phyloP scores from a whole-genome alignment of 1,139 yeast genomes.

The Diutina pseudorugosa region DNA sequence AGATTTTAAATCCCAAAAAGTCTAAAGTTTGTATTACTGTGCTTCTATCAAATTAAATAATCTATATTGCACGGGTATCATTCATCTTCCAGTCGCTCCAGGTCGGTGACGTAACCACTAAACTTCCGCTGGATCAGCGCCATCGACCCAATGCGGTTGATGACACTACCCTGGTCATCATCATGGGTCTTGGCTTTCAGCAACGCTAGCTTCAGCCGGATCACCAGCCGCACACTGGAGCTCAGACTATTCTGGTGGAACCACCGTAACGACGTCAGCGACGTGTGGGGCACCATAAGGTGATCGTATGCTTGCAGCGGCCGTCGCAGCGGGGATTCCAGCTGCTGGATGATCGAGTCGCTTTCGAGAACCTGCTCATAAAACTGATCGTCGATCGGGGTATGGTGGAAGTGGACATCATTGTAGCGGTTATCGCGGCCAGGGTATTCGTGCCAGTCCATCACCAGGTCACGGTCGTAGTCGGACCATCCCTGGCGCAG shows the following conservation, averaged over 20 bases:
- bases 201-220: background rate
- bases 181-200: background rate
- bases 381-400: background rate
- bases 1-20: too few species aligned
- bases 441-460: background rate
- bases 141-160: background rate
- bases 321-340: background rate
- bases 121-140: background rate
- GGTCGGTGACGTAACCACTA: conserved; percentile 3
- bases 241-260: background rate
- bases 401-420: background rate
- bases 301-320: background rate
- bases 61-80: background rate
- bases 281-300: background rate
- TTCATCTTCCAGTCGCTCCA: conserved; percentile 1
- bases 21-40: background rate
- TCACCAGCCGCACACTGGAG: conserved; percentile 1
- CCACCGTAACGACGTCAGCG: background rate
- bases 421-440: background rate
- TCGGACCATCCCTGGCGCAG: background rate
- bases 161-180: background rate
- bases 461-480: background rate
- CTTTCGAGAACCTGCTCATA: background rate
- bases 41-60: background rate
- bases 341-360: background rate